Percentiles rank a stretch among this genome's conserved stretches.
phyloP scores from a whole-genome alignment of 495 filamentous ascomycete genomes.

The Neurospora pannonica region DNA sequence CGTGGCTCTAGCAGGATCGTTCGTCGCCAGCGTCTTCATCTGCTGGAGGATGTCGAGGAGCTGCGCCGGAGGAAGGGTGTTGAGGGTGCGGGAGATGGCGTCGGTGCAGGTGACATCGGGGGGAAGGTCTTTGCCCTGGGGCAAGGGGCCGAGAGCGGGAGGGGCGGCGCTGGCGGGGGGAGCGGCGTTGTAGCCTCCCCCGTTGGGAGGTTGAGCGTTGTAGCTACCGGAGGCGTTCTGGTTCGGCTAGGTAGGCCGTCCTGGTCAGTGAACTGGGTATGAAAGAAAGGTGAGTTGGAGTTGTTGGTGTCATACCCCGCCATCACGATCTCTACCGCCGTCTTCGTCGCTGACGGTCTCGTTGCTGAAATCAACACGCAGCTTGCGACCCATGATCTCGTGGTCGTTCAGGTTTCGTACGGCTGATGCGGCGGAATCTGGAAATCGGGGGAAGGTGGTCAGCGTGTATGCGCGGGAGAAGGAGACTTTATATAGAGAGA shows the following conservation, averaged over 20 bases:
- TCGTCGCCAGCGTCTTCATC: slow-evolving; percentile 80
- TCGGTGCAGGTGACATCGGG: slow-evolving; percentile 75
- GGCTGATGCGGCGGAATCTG: slow-evolving; percentile 84
- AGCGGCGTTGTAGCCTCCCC: slow-evolving; percentile 11
- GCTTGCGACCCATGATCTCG: slow-evolving; percentile 90
- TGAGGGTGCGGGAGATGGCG: slow-evolving; percentile 81
- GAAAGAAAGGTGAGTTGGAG: neutral
- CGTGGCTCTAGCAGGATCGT: slow-evolving; percentile 73
- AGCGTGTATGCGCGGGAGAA: neutral
- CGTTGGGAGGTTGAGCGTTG: slow-evolving; percentile 10
- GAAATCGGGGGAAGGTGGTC: neutral
- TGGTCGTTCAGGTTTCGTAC: slow-evolving; percentile 94
- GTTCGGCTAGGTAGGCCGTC: neutral
- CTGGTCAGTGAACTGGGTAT: neutral
- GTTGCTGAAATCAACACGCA: slow-evolving; percentile 91
- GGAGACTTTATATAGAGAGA: neutral
- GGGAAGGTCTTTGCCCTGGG: slow-evolving; percentile 72
- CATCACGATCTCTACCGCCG: slow-evolving; percentile 21
- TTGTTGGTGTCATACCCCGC: slow-evolving; percentile 8
- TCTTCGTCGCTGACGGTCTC: slow-evolving; percentile 73
- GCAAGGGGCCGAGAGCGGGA: slow-evolving; percentile 62
- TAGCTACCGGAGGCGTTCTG: neutral
- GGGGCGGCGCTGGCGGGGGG: slow-evolving; percentile 14
- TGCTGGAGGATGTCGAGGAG: slow-evolving; percentile 89
- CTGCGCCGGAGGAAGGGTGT: slow-evolving; percentile 74